Evolutionary conservation across 2,329 filamentous ascomycete species (phyloP).

Genomic region (Waltergamsia citrina): DNA sequence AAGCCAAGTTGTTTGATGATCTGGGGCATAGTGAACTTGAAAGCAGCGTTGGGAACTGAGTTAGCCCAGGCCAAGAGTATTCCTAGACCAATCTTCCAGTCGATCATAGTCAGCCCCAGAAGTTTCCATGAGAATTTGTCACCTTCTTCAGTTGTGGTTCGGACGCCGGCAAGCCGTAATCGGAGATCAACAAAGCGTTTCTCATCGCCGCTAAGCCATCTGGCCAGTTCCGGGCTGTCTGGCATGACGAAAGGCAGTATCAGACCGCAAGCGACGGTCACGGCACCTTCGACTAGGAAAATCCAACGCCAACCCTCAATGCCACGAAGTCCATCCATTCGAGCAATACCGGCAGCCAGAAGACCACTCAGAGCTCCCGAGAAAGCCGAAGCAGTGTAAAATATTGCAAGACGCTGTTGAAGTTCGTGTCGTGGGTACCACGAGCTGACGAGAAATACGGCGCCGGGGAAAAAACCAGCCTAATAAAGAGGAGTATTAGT

Average conservation of each 20-base stretch:
- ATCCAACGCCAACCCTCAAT: slow-evolving; percentile 40
- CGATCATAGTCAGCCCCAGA: slow-evolving; percentile 26
- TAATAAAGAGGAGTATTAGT: no score
- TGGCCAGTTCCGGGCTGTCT: slow-evolving; percentile 21
- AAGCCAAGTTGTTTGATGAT: slow-evolving; percentile 26
- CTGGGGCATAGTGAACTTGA: slow-evolving; percentile 26
- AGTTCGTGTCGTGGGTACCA: slow-evolving; percentile 20
- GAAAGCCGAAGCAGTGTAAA: slow-evolving; percentile 23
- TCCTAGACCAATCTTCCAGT: slow-evolving; percentile 27
- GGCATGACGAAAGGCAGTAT: slow-evolving; percentile 27
- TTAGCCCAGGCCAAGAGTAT: slow-evolving; percentile 23
- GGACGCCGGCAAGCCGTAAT: slow-evolving; percentile 19
- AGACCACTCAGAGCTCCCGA: slow-evolving; percentile 35
- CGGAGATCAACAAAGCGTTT: slow-evolving; percentile 21
- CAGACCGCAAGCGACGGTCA: slow-evolving; percentile 23
- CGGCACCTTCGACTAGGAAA: slow-evolving; percentile 41
- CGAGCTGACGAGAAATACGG: slow-evolving; percentile 15
- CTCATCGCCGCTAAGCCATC: slow-evolving; percentile 26
- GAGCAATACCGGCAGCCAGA: slow-evolving; percentile 30
- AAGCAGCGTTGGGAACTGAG: slow-evolving; percentile 34
- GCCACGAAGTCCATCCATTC: slow-evolving; percentile 30
- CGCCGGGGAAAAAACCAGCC: slow-evolving; percentile 29
- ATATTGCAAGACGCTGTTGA: slow-evolving; percentile 17
- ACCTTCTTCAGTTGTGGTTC: slow-evolving; percentile 36
- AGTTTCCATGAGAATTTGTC: slow-evolving; percentile 22